These are phyloP conservation scores for Neurospora intermedia DNA, from an alignment of 495 filamentous ascomycete genomes.

Conservation along the genomic window DNA sequence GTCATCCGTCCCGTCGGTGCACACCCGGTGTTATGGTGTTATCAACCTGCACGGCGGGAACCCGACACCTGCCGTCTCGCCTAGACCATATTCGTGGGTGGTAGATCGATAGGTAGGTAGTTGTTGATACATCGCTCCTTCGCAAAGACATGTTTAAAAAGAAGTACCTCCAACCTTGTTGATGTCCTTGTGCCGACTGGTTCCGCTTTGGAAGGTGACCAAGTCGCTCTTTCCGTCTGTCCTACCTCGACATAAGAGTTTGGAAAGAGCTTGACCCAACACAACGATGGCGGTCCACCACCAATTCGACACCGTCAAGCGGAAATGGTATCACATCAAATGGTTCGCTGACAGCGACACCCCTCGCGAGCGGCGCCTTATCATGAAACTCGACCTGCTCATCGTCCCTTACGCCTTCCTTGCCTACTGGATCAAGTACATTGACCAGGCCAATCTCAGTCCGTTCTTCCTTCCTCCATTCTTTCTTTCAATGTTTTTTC, in stretches of 20 bases:
- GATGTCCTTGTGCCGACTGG: not conserved
- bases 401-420: slow-evolving; percentile 29
- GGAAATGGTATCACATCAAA: slow-evolving; percentile 29
- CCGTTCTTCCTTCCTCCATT: not conserved
- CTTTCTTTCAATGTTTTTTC: not conserved
- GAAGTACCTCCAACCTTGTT: not conserved
- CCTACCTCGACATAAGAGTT: not conserved
- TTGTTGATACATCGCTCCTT: not conserved
- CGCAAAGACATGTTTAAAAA: not conserved
- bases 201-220: not conserved
- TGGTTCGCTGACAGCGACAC: slow-evolving; percentile 36
- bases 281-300: slow-evolving; percentile 1
- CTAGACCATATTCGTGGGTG: not conserved
- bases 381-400: slow-evolving; percentile 35
- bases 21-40: not conserved
- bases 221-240: not conserved
- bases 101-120: not conserved
- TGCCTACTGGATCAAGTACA: slow-evolving; percentile 38
- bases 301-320: slow-evolving; percentile 2
- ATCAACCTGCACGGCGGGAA: not conserved
- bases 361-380: slow-evolving; percentile 29
- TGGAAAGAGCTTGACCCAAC: not conserved
- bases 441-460: slow-evolving; percentile 30
- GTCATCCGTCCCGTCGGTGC: not conserved
- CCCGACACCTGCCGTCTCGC: not conserved